These are phyloP conservation scores for Fraxinus americana DNA, from an alignment of 257 asterid genomes.

Conservation along the genomic window DNA sequence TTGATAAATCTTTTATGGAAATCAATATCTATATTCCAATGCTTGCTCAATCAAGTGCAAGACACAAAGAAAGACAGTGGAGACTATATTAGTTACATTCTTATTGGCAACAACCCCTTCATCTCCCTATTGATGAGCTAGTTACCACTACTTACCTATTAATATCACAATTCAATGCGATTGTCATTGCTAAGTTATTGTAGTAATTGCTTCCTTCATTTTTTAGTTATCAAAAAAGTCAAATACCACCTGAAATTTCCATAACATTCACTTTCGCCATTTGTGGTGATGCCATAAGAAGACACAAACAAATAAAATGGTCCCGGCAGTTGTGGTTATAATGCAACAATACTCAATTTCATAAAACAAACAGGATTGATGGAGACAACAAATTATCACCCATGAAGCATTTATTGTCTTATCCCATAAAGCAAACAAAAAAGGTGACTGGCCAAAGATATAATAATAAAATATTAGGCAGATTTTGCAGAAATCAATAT, in stretches of 20 bases:
- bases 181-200: neutral
- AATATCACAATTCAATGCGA: neutral
- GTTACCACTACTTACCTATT: neutral
- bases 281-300: neutral
- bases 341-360: neutral
- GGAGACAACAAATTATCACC: neutral
- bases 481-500: neutral
- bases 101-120: neutral
- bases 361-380: neutral
- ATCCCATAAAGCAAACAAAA: neutral
- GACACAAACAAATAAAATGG: neutral
- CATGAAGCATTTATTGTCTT: slow-evolving; percentile 3
- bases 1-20: neutral
- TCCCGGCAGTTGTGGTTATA: neutral
- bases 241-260: neutral
- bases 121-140: neutral
- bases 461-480: neutral
- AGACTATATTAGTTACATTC: too few species aligned
- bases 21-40: neutral
- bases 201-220: neutral
- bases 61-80: too few species aligned
- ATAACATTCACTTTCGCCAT: neutral
- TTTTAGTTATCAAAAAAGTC: neutral
- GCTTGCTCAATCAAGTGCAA: neutral
- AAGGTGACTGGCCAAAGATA: neutral